Percentiles rank a stretch among this genome's conserved stretches.
These are phyloP conservation scores for Aspergillus hiratsukae DNA, from an alignment of 2,329 filamentous ascomycete genomes.

Conservation along the genomic window DNA sequence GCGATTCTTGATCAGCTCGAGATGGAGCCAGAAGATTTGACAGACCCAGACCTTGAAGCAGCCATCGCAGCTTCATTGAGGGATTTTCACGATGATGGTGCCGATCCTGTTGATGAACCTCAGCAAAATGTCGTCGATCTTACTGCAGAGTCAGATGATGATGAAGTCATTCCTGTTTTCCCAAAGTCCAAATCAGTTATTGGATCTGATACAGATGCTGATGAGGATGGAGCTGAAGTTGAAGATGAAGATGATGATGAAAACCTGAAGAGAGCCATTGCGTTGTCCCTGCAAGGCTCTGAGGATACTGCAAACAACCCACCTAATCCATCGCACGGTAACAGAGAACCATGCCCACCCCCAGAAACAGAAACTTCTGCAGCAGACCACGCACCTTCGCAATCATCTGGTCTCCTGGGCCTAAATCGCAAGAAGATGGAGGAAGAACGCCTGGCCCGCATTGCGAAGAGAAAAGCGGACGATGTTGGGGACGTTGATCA, in stretches of 20 bases:
- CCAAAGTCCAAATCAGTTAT: conserved; percentile 27
- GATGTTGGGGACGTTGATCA: conserved; percentile 25
- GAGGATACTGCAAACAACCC: conserved; percentile 7
- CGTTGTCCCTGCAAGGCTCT: conserved; percentile 28
- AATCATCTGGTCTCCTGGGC: conserved; percentile 41
- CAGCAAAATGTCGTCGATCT: conserved; percentile 27
- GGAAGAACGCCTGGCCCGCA: conserved; percentile 68
- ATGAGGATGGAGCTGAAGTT: conserved; percentile 12
- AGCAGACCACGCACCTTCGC: background rate
- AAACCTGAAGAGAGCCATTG: conserved; percentile 33
- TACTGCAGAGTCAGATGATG: conserved; percentile 28
- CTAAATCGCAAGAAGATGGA: conserved; percentile 83
- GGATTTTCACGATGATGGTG: conserved; percentile 6
- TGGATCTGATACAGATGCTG: conserved; percentile 20
- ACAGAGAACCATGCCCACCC: background rate
- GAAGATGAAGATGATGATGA: conserved; percentile 26
- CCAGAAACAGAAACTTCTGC: background rate
- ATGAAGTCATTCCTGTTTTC: conserved; percentile 21
- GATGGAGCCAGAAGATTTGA: conserved; percentile 7
- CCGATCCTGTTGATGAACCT: background rate
- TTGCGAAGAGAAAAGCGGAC: conserved; percentile 55
- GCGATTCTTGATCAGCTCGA: background rate
- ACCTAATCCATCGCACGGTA: background rate
- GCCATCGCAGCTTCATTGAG: conserved; percentile 21
- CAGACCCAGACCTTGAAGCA: conserved; percentile 22